A percentile compares a stretch with the other conserved stretches of the same genome.
phyloP scores from a whole-genome alignment of 768 basidiomycete species.

The Suillus variegatus region DNA sequence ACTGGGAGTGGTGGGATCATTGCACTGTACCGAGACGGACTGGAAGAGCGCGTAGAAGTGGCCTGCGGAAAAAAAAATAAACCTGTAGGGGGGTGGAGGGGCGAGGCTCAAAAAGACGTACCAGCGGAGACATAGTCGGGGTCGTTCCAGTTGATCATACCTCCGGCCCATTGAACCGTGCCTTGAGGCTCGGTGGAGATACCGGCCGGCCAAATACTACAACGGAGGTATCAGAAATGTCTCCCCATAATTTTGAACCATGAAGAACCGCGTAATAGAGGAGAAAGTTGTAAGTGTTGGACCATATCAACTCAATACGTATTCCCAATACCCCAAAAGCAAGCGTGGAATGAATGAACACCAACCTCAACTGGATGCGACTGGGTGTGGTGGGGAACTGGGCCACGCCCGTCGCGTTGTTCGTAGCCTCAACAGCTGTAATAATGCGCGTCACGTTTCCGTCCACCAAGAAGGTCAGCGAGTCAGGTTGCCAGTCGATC shows the following conservation, averaged over 20 bases:
- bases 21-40: conserved; percentile 65
- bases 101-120: conserved; percentile 20
- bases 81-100: conserved; percentile 2
- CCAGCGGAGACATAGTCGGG: conserved; percentile 74
- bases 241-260: not conserved
- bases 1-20: conserved; percentile 45
- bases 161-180: conserved; percentile 79
- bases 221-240: not conserved
- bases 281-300: too few species aligned
- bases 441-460: conserved; percentile 71
- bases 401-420: conserved; percentile 50
- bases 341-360: not conserved
- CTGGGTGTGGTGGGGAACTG: conserved; percentile 79
- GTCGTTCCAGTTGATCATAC: conserved; percentile 79
- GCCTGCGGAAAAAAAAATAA: conserved; percentile 35
- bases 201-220: conserved; percentile 81
- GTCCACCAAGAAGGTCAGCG: conserved; percentile 69
- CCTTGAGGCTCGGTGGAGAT: conserved; percentile 60
- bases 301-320: not conserved
- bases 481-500: conserved; percentile 81
- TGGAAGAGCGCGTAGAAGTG: conserved; percentile 71
- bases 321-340: not conserved
- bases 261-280: conserved; percentile 6
- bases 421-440: conserved; percentile 56
- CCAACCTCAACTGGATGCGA: conserved; percentile 76